Evolutionary conservation across 176 grass and related monocot genomes (phyloP), one percentile per base, ranked within the genome.

Genomic region (Bothriochloa decipiens): DNA sequence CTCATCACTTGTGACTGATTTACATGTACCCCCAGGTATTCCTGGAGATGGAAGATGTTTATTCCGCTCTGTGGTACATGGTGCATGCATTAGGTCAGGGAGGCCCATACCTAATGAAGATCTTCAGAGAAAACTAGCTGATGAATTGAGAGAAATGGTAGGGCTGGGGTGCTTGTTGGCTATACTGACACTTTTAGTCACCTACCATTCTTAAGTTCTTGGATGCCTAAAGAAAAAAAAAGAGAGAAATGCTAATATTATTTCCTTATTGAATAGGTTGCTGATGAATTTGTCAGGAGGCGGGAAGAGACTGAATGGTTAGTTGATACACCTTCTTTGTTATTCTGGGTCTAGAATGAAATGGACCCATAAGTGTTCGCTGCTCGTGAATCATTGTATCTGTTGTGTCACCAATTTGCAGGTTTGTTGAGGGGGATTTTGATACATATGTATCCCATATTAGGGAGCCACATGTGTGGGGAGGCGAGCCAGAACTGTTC

Each of bases 21-120:
- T 85, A 77, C 42, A 27, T 92, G 63, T 42, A 80, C 66, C 75
- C 22, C 17, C 18, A 96, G 96, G 91, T 6, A 99, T 96, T 81
- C 93, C 96, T 65, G 96, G 96, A 86, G 93, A 99, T 84, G 94
- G 91, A 73, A 88, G 94, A 66, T 97, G 94, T 57, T 84, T 97
- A 45, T 94, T 97, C 75, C 89, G 93, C 62, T 96, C 96, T 7
- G 85, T 99, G 60, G 88, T 87, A 76, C 93, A 96, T 82, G 96
- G 93, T 46, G 91, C 93, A 8, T 89, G 89, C 42, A n/a, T 89
- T 63, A 69, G 91, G 9, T 84, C 84, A 11, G 89, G 93, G 55
- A 82, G 74, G 78, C 50, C 88, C 14, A 58, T 85, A 74, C 96
- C 93, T 65, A 81, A 82, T 72, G 88, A 96, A 65, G 71, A 87